Base-by-base conservation (phyloP, 2,329 filamentous ascomycete species). In the Talaromyces sp. region DNA sequence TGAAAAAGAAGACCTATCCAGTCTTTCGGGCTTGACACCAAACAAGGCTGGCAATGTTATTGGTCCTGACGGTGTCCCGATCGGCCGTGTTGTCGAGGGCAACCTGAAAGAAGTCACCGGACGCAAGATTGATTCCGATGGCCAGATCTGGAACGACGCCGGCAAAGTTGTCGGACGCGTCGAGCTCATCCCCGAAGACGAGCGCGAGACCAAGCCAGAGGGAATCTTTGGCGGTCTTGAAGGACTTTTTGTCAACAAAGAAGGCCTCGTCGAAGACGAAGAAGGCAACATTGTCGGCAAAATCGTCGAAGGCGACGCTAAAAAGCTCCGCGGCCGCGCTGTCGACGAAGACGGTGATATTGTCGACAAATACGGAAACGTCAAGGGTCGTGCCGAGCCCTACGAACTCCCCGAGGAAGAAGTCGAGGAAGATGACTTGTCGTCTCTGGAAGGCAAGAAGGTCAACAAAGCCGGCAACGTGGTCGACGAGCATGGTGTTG, bases 261-360 rank as follows among this genome's bases (percentile, higher is more conserved):
- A 84, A 60, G 84, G 83, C 59, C 80, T 82, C 52, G 83, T 86
- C 60, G 81, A 96, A 81, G 83, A 96, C 85, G 73, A 88, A 83
- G 82, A 96, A 82, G 90, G 89, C 39, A 86, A 90, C 64, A 81
- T 89, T 27, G 89, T 95, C 55, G 91, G 91, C 25, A 81, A 88
- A 49, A 82, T 93, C 44, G 80, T 84, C 3, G 84, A 86, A 54
- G 91, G 91, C 2, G 89, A 96, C 59, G 73, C 83, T 39, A 92
- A 91, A 81, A 79, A 81, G 57, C 82, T 96, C 0, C 85, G 88
- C 42, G 91, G 91, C 17, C 88, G 90, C 54, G 70, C 81, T 9
- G 91, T 95, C 19, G 91, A 95, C 61, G 88, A 91, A 64, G 91
- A 96, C 65, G 91, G 91, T 42, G 91, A 95, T 61, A 86, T 96